These are phyloP conservation scores for Pholiota microspora DNA, from an alignment of 768 basidiomycete genomes.

Conservation along the genomic window DNA sequence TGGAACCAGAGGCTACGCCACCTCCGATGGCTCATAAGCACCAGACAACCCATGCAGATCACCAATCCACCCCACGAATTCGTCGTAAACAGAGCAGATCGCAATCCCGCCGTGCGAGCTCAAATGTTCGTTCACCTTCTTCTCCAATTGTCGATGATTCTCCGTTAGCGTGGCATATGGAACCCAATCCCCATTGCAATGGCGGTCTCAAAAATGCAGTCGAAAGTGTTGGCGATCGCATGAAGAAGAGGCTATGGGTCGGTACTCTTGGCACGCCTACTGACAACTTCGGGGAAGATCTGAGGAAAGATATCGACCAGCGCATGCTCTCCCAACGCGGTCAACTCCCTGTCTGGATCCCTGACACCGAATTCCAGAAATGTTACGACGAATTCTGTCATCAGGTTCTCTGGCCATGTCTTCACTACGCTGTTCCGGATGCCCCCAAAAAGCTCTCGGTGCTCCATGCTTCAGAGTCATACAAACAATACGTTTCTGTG, in stretches of 20 bases:
- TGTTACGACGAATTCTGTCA: slow-evolving; percentile 89
- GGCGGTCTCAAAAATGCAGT: slow-evolving; percentile 85
- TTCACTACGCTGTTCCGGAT: slow-evolving; percentile 86
- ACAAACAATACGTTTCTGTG: slow-evolving; percentile 83
- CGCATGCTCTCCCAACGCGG: slow-evolving; percentile 39
- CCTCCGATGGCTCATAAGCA: slow-evolving; percentile 39
- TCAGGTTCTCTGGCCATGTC: slow-evolving; percentile 83
- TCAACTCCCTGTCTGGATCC: slow-evolving; percentile 71
- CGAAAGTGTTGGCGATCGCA: slow-evolving; percentile 59
- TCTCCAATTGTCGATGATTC: slow-evolving; percentile 7
- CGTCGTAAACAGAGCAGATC: slow-evolving; percentile 56
- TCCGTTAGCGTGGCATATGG: slow-evolving; percentile 38
- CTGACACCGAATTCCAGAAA: slow-evolving; percentile 72
- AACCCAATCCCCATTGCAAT: slow-evolving; percentile 71
- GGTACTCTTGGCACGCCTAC: slow-evolving; percentile 76
- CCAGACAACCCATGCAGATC: slow-evolving; percentile 46
- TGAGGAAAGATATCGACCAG: slow-evolving; percentile 54
- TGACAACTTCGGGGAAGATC: slow-evolving; percentile 55
- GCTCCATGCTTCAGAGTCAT: slow-evolving; percentile 79
- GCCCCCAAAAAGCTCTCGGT: slow-evolving; percentile 72
- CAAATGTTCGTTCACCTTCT: slow-evolving; percentile 9
- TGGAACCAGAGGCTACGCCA: slow-evolving; percentile 18
- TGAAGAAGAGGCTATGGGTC: slow-evolving; percentile 53
- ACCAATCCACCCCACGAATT: slow-evolving; percentile 35
- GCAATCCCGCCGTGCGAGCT: slow-evolving; percentile 42